phyloP scores from a whole-genome alignment of 768 basidiomycete genomes.

The Suillus paluster region DNA sequence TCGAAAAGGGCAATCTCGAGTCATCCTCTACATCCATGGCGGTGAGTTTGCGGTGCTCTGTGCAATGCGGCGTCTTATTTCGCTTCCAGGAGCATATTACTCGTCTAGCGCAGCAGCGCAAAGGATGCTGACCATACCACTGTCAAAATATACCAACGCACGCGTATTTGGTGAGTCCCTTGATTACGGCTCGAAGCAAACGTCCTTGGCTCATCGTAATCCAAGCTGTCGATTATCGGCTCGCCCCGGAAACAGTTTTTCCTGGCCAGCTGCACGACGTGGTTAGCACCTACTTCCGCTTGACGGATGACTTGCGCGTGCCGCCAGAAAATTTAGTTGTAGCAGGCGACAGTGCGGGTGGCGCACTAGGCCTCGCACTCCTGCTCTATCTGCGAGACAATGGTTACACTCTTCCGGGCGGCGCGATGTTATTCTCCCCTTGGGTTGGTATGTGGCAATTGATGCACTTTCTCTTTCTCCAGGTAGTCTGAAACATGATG shows the following conservation, averaged over 20 bases:
- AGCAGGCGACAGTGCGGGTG: conserved; percentile 93
- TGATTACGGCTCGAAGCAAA: background rate
- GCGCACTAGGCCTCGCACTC: conserved; percentile 82
- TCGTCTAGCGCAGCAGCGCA: conserved; percentile 90
- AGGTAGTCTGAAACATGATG: conserved; percentile 9
- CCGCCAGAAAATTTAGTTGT: conserved; percentile 90
- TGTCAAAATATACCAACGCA: conserved; percentile 87
- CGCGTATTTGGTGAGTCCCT: conserved; percentile 80
- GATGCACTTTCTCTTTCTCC: conserved; percentile 11
- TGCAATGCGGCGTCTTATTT: conserved; percentile 9
- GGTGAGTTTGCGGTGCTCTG: conserved; percentile 51
- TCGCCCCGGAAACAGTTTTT: conserved; percentile 94
- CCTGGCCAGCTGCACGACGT: conserved; percentile 89
- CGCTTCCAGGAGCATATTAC: conserved; percentile 81
- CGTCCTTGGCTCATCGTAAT: conserved; percentile 3
- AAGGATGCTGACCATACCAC: conserved; percentile 85
- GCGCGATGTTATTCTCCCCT: conserved; percentile 88
- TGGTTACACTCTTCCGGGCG: conserved; percentile 79
- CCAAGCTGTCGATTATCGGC: conserved; percentile 88
- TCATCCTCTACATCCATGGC: conserved; percentile 94
- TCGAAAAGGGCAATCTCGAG: conserved; percentile 64
- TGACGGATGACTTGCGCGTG: conserved; percentile 87
- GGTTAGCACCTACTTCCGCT: conserved; percentile 83
- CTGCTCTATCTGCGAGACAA: conserved; percentile 97
- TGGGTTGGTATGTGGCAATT: conserved; percentile 81